Evolutionary conservation across 352 stramenopile genomes (phyloP).

Genomic region (Globisporangium polare): DNA sequence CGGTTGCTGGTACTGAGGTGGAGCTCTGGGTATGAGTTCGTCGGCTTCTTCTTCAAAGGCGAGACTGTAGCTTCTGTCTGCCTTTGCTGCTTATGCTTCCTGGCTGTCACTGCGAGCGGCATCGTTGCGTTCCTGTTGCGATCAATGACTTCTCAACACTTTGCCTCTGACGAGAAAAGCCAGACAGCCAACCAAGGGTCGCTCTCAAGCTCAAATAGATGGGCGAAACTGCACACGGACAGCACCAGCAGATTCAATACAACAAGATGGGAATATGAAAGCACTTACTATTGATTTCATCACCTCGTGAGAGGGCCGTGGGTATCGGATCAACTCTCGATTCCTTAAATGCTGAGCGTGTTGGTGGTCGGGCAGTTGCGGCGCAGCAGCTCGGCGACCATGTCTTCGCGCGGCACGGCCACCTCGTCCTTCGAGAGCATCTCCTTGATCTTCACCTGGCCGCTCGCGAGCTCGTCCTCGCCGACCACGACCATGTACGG

Average conservation of each 20-base stretch:
- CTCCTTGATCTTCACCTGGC: slow-evolving; percentile 96
- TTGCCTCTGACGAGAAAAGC: not conserved
- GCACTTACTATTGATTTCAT: not conserved
- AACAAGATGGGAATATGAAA: not conserved
- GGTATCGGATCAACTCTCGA: not conserved
- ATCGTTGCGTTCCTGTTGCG: not conserved
- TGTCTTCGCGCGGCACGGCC: slow-evolving; percentile 63
- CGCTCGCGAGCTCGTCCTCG: slow-evolving; percentile 93
- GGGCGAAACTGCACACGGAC: not conserved
- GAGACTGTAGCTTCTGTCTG: not conserved
- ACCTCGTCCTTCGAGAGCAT: slow-evolving; percentile 92
- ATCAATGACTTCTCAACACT: not conserved
- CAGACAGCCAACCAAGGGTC: not conserved
- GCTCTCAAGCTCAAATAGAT: not conserved
- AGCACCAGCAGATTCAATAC: not conserved
- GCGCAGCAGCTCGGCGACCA: slow-evolving; percentile 68
- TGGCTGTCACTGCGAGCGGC: not conserved
- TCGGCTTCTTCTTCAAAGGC: slow-evolving; percentile 27
- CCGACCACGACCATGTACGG: slow-evolving; percentile 97
- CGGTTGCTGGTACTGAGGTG: not conserved
- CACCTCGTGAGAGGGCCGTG: not conserved
- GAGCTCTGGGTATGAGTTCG: not conserved
- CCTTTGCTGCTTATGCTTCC: not conserved
- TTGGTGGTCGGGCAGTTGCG: slow-evolving; percentile 66
- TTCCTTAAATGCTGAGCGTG: slow-evolving; percentile 57